phyloP scores from a whole-genome alignment of 306 rosid genomes.

The Canavalia ensiformis region DNA sequence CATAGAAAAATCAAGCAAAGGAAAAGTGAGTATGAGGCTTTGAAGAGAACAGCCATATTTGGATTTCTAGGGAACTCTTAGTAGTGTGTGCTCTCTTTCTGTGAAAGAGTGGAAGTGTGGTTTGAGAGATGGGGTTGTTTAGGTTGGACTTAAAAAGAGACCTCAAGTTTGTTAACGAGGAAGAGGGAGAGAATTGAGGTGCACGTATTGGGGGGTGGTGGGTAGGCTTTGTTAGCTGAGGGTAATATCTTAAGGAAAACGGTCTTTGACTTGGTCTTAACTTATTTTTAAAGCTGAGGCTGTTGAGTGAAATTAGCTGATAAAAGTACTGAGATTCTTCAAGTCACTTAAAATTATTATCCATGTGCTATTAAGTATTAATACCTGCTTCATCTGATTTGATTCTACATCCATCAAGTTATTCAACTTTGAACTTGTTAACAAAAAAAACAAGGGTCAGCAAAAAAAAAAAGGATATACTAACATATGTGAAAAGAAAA shows the following conservation, averaged over 20 bases:
- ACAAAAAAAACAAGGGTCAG: background rate
- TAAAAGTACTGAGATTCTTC: background rate
- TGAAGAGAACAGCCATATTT: constrained; percentile 51
- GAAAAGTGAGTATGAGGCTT: constrained; percentile 39
- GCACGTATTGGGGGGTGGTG: constrained; percentile 59
- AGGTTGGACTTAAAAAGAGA: constrained; percentile 52
- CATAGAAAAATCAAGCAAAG: constrained; percentile 49
- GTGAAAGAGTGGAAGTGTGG: constrained; percentile 9
- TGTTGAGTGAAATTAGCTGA: constrained; percentile 45
- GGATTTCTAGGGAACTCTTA: constrained; percentile 56
- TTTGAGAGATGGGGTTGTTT: constrained; percentile 11
- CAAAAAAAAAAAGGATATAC: background rate
- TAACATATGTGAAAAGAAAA: background rate
- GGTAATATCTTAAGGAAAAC: constrained; percentile 4
- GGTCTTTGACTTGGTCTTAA: constrained; percentile 55
- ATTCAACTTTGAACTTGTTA: background rate
- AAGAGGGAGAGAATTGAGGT: constrained; percentile 56
- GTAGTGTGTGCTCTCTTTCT: background rate
- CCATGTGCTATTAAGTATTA: background rate
- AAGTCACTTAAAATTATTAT: background rate
- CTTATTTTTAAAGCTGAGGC: constrained; percentile 37
- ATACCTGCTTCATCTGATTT: background rate
- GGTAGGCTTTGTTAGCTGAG: constrained; percentile 24
- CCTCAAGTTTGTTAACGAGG: constrained; percentile 50
- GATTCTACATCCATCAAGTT: background rate